Base-by-base conservation (phyloP, 2,329 filamentous ascomycete genomes). In the Moelleriella libera region DNA sequence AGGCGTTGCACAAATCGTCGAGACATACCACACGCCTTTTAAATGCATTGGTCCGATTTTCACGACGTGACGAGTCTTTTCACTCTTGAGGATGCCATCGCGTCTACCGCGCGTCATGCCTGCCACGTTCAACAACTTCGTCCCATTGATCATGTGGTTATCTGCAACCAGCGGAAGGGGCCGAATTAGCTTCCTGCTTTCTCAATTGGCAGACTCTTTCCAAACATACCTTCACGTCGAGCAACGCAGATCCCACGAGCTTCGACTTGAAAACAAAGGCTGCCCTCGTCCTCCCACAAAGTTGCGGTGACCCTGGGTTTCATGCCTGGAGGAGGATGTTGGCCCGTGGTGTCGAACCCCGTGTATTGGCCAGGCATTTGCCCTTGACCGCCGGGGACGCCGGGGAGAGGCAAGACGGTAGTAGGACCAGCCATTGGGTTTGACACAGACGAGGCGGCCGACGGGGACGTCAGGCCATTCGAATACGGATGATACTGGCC, bases 11-110 rank as follows among this genome's bases (percentile, higher is more conserved):
- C n/a, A n/a, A n/a, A n/a, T n/a, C n/a, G n/a, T n/a, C n/a, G n/a
- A n/a, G n/a, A n/a, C 84, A 70, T 75, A 94, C 88, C 89, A 95
- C 55, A 95, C 89, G 60, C 92, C 92, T 70, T 98, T 98, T 43
- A 98, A 70, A 63, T 97, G 92, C 92, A 98, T 98, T 4, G 92
- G 92, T 0, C 92, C 92, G 63, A 98, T 97, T 69, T 98, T 98
- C 51, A 97, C 92, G 10, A 97, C 92, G 65, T 96, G 89, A 55
- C 92, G 82, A 49, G 89, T 80, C 68, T 97, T 98, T 67, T 97
- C 92, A 63, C 90, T 96, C 70, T 98, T 98, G 49, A 98, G 68
- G 55, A 98, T 97, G 44, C 92, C 92, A 60, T 98, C 92, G 59
- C 92, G 80, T 54, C 92, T 83, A 48, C 92, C 92, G 63, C 92